Base-by-base conservation (phyloP, 1,139 yeast genomes). In the Arxiozyma heterogenica region DNA sequence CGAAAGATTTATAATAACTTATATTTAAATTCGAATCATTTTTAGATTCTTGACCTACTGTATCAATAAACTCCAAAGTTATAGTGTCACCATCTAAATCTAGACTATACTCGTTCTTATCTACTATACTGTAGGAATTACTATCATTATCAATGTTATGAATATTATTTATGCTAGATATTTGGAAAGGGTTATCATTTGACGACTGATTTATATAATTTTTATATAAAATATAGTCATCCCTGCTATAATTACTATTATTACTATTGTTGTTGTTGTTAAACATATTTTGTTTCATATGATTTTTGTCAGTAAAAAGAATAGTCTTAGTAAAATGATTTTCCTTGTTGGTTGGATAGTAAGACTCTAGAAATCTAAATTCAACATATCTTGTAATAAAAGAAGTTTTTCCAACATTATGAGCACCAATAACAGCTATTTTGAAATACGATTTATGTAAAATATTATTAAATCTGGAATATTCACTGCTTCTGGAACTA, bases 391-490 rank as follows among this genome's bases (percentile, higher is more conserved):
- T 84, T 18, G 88, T 93, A 1, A 91, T 86, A 73, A 90, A 77
- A 7, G 96, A 84, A 41, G 94, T 86, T 70, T 89, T 89, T 7
- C 96, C 97, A 34, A 90, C 97, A 23, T 94, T 88, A 55, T 95
- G 78, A 27, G 95, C 83, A 50, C 97, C 97, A 22, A 89, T 91
- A 45, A 90, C 85, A 41, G 95, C 95, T 5, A 51, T 27, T 34
- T 46, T 46, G 8, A 46, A 49, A 30, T 34, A 43, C n/a, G 30
- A 38, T 43, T 43, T 27, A 43, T 49, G 34, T 22, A n/a, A 41
- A 25, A n/a, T 43, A 34, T 23, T 23, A 17, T 41, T 47, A 23
- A n/a, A 23, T 17, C 44, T 34, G 25, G 30, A n/a, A 44, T 34
- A 27, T 25, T 34, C 47, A 4, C 38, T 25, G n/a, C 47, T 44